Conservation (phyloP, 306 rosid genomes). For the Fragaria vesca region DNA sequence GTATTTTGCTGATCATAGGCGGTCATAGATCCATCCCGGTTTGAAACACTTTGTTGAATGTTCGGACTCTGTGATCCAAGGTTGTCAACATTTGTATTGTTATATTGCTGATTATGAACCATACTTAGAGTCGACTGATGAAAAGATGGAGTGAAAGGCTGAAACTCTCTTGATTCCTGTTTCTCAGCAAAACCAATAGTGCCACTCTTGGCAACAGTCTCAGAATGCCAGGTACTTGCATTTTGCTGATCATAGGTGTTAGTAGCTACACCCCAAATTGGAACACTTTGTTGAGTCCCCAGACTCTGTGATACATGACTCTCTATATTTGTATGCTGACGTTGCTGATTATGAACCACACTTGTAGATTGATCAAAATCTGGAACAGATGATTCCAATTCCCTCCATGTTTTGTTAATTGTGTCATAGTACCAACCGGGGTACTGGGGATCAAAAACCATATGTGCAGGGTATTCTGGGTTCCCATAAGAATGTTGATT, state of each 20-base stretch:
- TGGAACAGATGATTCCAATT: slow-evolving; percentile 48
- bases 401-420: slow-evolving; percentile 55
- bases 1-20: slow-evolving; percentile 42
- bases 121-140: slow-evolving; percentile 30
- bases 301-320: slow-evolving; percentile 36
- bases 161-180: slow-evolving; percentile 58
- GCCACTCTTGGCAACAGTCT: slow-evolving; percentile 28
- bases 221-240: slow-evolving; percentile 31
- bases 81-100: slow-evolving; percentile 19
- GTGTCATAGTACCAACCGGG: slow-evolving; percentile 78
- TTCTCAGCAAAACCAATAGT: slow-evolving; percentile 26
- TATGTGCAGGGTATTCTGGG: slow-evolving; percentile 59
- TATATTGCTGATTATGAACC: slow-evolving; percentile 31
- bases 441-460: slow-evolving; percentile 69
- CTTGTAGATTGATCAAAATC: slow-evolving; percentile 32
- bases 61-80: slow-evolving; percentile 34
- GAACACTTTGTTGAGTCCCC: slow-evolving; percentile 36
- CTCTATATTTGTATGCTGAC: slow-evolving; percentile 12
- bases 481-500: slow-evolving; percentile 45
- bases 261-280: slow-evolving; percentile 42
- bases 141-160: slow-evolving; percentile 38
- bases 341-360: slow-evolving; percentile 35
- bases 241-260: slow-evolving; percentile 45
- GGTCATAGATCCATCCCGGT: slow-evolving; percentile 40
- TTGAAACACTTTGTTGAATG: slow-evolving; percentile 37